Evolutionary conservation across 768 basidiomycete genomes (phyloP).

Genomic region (Sporobolomyces phaffii): DNA sequence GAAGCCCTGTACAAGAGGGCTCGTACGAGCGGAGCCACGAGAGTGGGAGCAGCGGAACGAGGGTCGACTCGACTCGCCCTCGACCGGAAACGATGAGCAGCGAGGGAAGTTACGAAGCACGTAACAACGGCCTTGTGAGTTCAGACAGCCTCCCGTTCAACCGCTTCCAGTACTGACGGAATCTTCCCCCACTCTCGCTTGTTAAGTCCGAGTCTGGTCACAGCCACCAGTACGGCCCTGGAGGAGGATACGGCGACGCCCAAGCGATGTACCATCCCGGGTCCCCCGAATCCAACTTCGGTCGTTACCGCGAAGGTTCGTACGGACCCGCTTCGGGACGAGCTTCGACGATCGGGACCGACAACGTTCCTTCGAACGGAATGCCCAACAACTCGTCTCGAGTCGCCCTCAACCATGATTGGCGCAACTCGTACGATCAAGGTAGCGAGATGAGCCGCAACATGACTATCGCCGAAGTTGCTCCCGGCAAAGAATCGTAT

Average conservation of each 20-base stretch:
- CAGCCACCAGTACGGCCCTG: conserved; percentile 25
- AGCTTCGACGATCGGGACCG: conserved; percentile 43
- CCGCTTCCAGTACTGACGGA: background rate
- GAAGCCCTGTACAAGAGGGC: conserved; percentile 27
- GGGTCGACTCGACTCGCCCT: conserved; percentile 26
- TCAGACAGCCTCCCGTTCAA: background rate
- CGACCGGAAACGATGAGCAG: conserved; percentile 39
- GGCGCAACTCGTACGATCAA: conserved; percentile 42
- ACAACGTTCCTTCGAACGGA: conserved; percentile 37
- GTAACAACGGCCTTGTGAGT: conserved; percentile 13
- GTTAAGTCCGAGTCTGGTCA: conserved; percentile 36
- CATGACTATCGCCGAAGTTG: conserved; percentile 39
- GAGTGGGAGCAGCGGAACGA: conserved; percentile 33
- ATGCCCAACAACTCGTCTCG: conserved; percentile 43
- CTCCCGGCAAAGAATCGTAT: conserved; percentile 39
- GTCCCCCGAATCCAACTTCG: conserved; percentile 29
- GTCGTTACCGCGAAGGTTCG: conserved; percentile 37
- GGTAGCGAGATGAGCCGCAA: conserved; percentile 37
- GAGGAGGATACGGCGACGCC: conserved; percentile 15
- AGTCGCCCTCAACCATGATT: conserved; percentile 44
- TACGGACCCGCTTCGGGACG: conserved; percentile 37
- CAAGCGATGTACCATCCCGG: conserved; percentile 23
- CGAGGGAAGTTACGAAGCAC: conserved; percentile 31
- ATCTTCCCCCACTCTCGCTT: background rate
- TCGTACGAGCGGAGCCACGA: conserved; percentile 39